Base-by-base conservation (phyloP, 2,329 filamentous ascomycete genomes). In the Phialophora tarda region DNA sequence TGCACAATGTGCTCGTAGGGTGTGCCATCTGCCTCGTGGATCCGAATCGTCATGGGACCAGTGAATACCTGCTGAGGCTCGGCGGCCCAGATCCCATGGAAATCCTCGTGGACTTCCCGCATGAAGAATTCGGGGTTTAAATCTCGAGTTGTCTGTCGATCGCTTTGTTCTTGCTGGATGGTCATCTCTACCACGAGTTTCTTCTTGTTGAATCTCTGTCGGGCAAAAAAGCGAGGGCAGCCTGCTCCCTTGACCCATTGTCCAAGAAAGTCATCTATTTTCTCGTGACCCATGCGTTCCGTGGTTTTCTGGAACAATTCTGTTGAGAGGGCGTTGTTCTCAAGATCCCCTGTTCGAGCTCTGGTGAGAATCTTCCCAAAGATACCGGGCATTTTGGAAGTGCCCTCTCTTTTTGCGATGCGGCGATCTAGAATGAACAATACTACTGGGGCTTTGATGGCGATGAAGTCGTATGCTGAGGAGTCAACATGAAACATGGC, bases 1-100 rank as follows among this genome's bases (percentile, higher is more conserved):
- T 97, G 92, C 34, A 98, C 89, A 69, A 97, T 97, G 75, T 99
- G 95, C 76, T 99, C 95, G 75, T 99, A 99, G 2, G 95, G 95
- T 0, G 95, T 98, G 10, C 95, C 95, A 75, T 99, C 96, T 26
- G 95, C 95, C 81, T 99, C 95, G 79, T 99, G 95, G 69, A 99
- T 97, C 34, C 95, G 86, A 69, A 99, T 94, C 0, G 95, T 99
- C 91, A 99, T 97, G 0, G 95, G 94, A 0, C 95, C 95, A 0
- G 93, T 95, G 74, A 98, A 98, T 1, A 92, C 85, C n/a, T 88
- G 86, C 70, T 92, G 91, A 17, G 92, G 81, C 61, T 88, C 85
- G 14, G 88, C 89, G 17, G 88, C 85, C 64, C 88, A 88, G 41
- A 96, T 85, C 34, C 86, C 86, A 67, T 89, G 84, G 8, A 88